Evolutionary conservation across 2,329 filamentous ascomycete species (phyloP).

Genomic region (Sphaerostilbella broomeana): DNA sequence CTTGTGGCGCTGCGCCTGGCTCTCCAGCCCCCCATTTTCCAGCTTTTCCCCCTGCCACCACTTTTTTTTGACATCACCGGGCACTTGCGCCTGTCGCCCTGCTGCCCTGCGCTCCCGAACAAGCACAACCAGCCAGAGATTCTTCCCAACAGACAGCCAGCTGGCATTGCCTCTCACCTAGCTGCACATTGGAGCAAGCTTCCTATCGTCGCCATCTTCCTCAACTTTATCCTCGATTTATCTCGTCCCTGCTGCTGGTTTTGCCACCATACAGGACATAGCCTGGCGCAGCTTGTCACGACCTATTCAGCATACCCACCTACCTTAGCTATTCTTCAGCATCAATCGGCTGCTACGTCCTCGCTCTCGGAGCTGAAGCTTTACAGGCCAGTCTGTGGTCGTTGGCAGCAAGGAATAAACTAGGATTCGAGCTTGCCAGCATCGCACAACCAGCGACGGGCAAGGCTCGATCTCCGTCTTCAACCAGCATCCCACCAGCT

Average conservation of each 20-base stretch:
- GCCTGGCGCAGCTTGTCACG: too few species aligned
- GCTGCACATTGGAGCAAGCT: constrained; percentile 3
- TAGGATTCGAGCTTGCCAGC: background rate
- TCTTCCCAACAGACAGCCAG: background rate
- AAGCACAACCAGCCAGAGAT: constrained; percentile 9
- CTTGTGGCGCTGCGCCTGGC: constrained; percentile 8
- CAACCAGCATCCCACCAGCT: constrained; percentile 27
- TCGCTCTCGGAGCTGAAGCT: too few species aligned
- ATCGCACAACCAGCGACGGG: background rate
- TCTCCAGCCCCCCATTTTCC: constrained; percentile 14
- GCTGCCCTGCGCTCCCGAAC: constrained; percentile 1
- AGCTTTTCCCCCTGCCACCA: constrained; percentile 13
- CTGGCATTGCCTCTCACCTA: constrained; percentile 11
- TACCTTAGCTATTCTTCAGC: too few species aligned
- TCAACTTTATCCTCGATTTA: too few species aligned
- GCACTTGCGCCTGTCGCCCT: constrained; percentile 7
- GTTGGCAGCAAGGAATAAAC: too few species aligned
- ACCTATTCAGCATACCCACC: too few species aligned
- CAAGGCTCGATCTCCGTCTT: background rate
- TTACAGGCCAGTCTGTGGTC: too few species aligned
- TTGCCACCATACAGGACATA: too few species aligned
- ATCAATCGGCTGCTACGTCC: too few species aligned
- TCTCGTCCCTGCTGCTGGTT: too few species aligned
- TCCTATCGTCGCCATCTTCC: background rate
- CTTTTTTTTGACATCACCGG: constrained; percentile 13